These are phyloP conservation scores for Nidularia sp. DNA, from an alignment of 768 basidiomycete genomes.

Conservation along the genomic window DNA sequence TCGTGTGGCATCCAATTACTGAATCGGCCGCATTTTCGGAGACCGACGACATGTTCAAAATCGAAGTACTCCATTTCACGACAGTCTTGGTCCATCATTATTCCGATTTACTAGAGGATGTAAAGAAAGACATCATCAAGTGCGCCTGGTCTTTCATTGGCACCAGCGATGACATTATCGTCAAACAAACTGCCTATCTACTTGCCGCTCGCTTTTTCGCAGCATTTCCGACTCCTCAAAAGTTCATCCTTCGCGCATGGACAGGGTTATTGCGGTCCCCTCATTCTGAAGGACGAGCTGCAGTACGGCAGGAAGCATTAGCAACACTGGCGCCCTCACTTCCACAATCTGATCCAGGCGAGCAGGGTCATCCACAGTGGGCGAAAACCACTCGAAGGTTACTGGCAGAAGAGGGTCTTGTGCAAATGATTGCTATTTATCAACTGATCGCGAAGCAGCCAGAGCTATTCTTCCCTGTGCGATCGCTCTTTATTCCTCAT, in stretches of 20 bases:
- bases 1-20: conserved; percentile 80
- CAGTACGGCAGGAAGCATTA: conserved; percentile 80
- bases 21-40: conserved; percentile 46
- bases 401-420: conserved; percentile 84
- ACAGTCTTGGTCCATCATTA: conserved; percentile 86
- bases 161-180: conserved; percentile 76
- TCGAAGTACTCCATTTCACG: conserved; percentile 88
- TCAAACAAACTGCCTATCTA: conserved; percentile 90
- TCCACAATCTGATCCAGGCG: conserved; percentile 53
- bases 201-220: conserved; percentile 91
- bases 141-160: conserved; percentile 88
- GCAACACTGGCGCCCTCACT: conserved; percentile 84
- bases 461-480: conserved; percentile 87
- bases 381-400: conserved; percentile 81
- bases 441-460: conserved; percentile 90
- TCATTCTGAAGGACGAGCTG: conserved; percentile 63
- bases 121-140: conserved; percentile 89
- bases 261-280: conserved; percentile 80
- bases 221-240: conserved; percentile 82
- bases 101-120: conserved; percentile 71
- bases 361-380: conserved; percentile 71
- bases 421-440: conserved; percentile 73
- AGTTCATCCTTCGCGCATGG: conserved; percentile 91
- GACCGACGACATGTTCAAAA: conserved; percentile 81
- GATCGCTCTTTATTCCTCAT: conserved; percentile 88